Conservation (phyloP, 2,329 filamentous ascomycete genomes). For the Fusarium sambucinum region DNA sequence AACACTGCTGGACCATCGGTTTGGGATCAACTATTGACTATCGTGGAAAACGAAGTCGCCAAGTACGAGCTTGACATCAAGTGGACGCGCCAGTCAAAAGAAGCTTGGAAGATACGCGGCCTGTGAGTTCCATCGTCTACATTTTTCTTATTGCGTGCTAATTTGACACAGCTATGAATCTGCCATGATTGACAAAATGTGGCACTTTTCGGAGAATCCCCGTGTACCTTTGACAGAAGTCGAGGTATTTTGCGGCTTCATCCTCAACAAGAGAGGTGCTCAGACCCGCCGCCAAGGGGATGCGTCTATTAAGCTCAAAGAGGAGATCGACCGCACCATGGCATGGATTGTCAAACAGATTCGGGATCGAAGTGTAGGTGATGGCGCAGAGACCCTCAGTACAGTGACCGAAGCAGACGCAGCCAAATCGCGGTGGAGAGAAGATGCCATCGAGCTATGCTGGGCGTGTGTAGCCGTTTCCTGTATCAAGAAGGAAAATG, state of each 20-base stretch:
- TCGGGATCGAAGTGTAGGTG: constrained; percentile 36
- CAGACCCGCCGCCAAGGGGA: constrained; percentile 66
- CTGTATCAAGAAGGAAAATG: constrained; percentile 21
- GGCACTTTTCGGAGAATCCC: constrained; percentile 60
- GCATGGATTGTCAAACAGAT: constrained; percentile 56
- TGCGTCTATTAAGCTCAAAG: constrained; percentile 63
- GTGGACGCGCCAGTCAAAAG: constrained; percentile 52
- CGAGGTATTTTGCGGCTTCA: constrained; percentile 68
- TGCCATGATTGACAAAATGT: constrained; percentile 56
- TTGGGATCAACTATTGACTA: constrained; percentile 58
- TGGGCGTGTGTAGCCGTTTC: constrained; percentile 53
- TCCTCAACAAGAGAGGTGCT: constrained; percentile 63
- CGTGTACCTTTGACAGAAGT: constrained; percentile 60
- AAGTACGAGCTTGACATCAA: constrained; percentile 44
- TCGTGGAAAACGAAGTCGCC: constrained; percentile 39
- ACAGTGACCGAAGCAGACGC: constrained; percentile 14
- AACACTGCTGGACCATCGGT: constrained; percentile 52
- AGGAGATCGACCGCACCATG: constrained; percentile 63
- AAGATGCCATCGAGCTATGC: constrained; percentile 51
- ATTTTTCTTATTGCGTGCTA: constrained; percentile 2
- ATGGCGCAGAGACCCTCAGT: constrained; percentile 24
- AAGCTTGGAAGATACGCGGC: constrained; percentile 60
- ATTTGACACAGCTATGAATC: constrained; percentile 60
- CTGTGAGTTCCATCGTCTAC: constrained; percentile 60
- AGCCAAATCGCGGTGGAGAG: constrained; percentile 24